Base-by-base conservation (phyloP, 2,329 filamentous ascomycete genomes). In the Proliferodiscus dingleyae region DNA sequence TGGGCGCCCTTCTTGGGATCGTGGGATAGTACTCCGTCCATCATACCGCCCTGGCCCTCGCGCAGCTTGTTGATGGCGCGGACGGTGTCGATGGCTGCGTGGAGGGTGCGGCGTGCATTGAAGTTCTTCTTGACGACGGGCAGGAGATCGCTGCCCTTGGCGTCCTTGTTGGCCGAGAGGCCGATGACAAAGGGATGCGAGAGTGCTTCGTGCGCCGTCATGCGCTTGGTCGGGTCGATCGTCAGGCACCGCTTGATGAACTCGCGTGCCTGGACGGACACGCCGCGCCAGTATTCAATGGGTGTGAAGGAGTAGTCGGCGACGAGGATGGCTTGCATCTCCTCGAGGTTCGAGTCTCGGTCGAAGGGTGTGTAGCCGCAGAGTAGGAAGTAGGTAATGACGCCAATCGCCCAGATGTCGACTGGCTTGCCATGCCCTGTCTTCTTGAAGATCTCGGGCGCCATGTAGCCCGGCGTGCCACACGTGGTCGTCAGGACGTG, bases 291-390 rank as follows among this genome's bases (percentile, higher is more conserved):
- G 75, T 97, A 97, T 65, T 96, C 91, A 51, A 87, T 71, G 1
- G 93, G 93, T 3, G 88, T 91, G 68, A 97, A 98, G 62, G 82
- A 87, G 73, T 97, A 98, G 71, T 97, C 91, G 49, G 93, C 93
- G 52, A 89, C 87, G 46, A 97, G 80, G 64, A 98, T 98, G 58
- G 93, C 93, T 71, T 97, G 91, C 91, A 98, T 97, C 71, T 98
- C 93, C 71, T 98, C 93, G 62, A 97, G 83, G 68, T 98, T 95
- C 59, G 83, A 91, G 67, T 97, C 93, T 45, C 93, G 86, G 69
- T 98, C 93, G 66, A 98, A 98, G 10, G 93, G 93, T 1, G 93
- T 98, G 71, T 97, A 97, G 48, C 93, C 93, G 68, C 93, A 97
- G 41, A 98, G 83, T 23, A 98, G 74, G 72, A 98, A 98, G 72